These are phyloP conservation scores for Claviceps maximensis DNA, from an alignment of 2,329 filamentous ascomycete species.

Conservation along the genomic window DNA sequence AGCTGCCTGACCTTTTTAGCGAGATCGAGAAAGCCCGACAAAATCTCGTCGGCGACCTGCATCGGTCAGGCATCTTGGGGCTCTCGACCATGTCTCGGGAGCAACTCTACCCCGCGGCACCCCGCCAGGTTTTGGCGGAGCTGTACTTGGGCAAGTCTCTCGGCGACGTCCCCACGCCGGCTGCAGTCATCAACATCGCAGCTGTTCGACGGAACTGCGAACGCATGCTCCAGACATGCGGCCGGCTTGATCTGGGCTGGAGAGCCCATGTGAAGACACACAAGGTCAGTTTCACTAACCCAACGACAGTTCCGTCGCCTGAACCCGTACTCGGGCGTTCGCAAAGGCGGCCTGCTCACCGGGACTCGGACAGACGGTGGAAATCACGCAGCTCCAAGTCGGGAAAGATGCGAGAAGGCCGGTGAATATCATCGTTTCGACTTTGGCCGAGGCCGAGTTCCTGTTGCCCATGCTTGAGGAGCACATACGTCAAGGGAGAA, in stretches of 20 bases:
- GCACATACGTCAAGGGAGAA: constrained; percentile 37
- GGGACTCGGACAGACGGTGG: constrained; percentile 39
- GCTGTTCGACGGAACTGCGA: constrained; percentile 55
- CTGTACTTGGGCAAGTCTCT: constrained; percentile 43
- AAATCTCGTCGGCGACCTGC: too few relatives aligned
- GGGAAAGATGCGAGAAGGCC: constrained; percentile 34
- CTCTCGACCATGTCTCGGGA: constrained; percentile 9
- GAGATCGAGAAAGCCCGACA: too few relatives aligned
- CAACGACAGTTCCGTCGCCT: constrained; percentile 2
- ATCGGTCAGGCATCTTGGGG: too few relatives aligned
- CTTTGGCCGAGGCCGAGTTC: constrained; percentile 59
- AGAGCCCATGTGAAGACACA: constrained; percentile 74
- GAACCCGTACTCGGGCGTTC: not conserved
- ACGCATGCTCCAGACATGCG: constrained; percentile 54
- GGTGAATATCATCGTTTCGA: constrained; percentile 58
- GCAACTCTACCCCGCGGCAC: constrained; percentile 12
- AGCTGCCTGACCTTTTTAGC: too few relatives aligned
- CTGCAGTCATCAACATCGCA: constrained; percentile 54
- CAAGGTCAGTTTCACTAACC: constrained; percentile 50
- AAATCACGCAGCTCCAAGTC: constrained; percentile 58
- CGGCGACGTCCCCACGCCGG: constrained; percentile 48
- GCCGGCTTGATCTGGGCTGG: constrained; percentile 49
- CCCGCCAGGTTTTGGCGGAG: constrained; percentile 11
- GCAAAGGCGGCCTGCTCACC: constrained; percentile 1
- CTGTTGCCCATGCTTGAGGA: constrained; percentile 47